Conservation (phyloP, 768 basidiomycete species). For the Mycena maculata region DNA sequence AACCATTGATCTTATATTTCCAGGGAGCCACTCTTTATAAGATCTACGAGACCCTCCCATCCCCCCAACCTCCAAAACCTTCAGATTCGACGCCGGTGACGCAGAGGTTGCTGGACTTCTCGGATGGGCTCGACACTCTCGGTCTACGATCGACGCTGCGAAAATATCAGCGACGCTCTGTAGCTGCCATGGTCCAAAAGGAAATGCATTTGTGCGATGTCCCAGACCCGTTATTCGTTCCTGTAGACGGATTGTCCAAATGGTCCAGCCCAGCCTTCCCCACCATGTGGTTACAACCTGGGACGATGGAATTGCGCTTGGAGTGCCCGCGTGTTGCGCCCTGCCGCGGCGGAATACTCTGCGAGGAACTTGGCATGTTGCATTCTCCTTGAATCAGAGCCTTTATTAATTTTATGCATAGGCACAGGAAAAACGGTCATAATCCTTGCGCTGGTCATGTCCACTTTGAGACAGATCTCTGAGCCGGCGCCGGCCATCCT, state of each 20-base stretch:
- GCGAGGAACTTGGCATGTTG: slow-evolving; percentile 84
- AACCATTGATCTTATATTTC: slow-evolving; percentile 22
- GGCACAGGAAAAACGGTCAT: slow-evolving; percentile 91
- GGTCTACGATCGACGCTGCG: slow-evolving; percentile 70
- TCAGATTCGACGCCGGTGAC: slow-evolving; percentile 40
- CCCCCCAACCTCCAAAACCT: slow-evolving; percentile 56
- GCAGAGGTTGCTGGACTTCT: slow-evolving; percentile 52
- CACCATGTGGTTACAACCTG: slow-evolving; percentile 76
- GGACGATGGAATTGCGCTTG: slow-evolving; percentile 68
- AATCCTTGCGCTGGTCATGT: slow-evolving; percentile 73
- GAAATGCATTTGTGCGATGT: slow-evolving; percentile 59
- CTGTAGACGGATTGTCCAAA: slow-evolving; percentile 59
- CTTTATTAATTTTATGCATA: slow-evolving; percentile 38
- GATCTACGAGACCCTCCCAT: slow-evolving; percentile 75
- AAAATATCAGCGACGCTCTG: slow-evolving; percentile 75
- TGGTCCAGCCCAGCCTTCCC: too few species aligned
- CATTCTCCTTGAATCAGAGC: not conserved
- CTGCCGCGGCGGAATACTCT: slow-evolving; percentile 77
- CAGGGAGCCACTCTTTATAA: slow-evolving; percentile 79
- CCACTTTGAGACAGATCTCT: slow-evolving; percentile 72
- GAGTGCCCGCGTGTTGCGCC: slow-evolving; percentile 65
- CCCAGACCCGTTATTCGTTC: slow-evolving; percentile 72
- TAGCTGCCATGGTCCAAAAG: slow-evolving; percentile 76
- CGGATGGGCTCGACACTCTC: slow-evolving; percentile 53
- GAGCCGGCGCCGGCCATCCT: slow-evolving; percentile 67